Evolutionary conservation across 1,139 yeast species (phyloP).

Genomic region (Geotrichum phurueaensis): DNA sequence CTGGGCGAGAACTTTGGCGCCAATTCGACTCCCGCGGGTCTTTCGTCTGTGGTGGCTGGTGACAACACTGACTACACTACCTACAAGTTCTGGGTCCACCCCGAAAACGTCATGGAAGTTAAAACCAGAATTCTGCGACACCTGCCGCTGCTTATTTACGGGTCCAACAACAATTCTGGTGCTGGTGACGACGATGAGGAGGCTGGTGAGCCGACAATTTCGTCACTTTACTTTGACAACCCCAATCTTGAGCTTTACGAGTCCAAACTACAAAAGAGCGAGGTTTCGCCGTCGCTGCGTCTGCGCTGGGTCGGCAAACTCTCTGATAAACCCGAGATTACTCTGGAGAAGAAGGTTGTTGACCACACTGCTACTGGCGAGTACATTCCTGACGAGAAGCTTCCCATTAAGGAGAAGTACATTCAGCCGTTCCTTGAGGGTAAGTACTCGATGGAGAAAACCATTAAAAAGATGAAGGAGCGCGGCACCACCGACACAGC

Average conservation of each 20-base stretch:
- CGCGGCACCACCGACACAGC: conserved; percentile 45
- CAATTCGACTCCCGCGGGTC: conserved; percentile 29
- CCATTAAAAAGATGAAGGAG: conserved; percentile 49
- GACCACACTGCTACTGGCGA: conserved; percentile 46
- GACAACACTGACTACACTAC: conserved; percentile 60
- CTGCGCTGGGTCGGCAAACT: conserved; percentile 89
- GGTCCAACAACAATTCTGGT: conserved; percentile 36
- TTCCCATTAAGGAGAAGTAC: conserved; percentile 73
- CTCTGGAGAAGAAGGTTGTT: conserved; percentile 68
- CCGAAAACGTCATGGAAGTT: conserved; percentile 93
- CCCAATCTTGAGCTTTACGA: conserved; percentile 78
- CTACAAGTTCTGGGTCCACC: conserved; percentile 92
- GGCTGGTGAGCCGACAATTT: conserved; percentile 67
- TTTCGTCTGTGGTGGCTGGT: conserved; percentile 35
- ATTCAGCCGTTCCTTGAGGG: conserved; percentile 55
- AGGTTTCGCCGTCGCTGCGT: conserved; percentile 70
- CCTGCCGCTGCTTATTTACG: conserved; percentile 80
- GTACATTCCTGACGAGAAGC: conserved; percentile 39
- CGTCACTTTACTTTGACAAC: conserved; percentile 85
- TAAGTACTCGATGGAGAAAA: conserved; percentile 43
- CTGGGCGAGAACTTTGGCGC: conserved; percentile 56
- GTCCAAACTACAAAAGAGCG: conserved; percentile 66
- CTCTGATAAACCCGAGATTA: conserved; percentile 66
- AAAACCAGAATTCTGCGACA: conserved; percentile 90
- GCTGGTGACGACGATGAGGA: conserved; percentile 36